phyloP scores from a whole-genome alignment of 2,329 filamentous ascomycete genomes.

The Neopestalotiopsis sp. region DNA sequence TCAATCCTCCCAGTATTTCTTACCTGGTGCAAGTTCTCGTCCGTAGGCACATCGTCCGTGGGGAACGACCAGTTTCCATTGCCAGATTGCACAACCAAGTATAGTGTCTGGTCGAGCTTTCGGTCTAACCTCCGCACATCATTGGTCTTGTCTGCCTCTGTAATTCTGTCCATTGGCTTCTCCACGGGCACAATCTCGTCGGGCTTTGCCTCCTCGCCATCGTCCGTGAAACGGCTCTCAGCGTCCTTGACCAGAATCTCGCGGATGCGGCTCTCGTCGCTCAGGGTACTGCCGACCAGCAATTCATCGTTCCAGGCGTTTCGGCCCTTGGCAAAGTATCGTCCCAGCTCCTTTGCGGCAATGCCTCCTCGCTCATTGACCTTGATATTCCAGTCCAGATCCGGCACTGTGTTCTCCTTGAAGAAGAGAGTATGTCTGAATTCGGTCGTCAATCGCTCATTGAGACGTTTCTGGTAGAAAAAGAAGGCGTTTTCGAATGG shows the following conservation, averaged over 20 bases:
- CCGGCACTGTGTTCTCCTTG: conserved; percentile 84
- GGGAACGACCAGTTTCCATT: conserved; percentile 84
- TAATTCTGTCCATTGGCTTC: conserved; percentile 70
- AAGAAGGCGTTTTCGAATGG: conserved; percentile 92
- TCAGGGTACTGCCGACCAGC: conserved; percentile 72
- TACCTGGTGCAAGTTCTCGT: conserved; percentile 85
- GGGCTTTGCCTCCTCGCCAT: conserved; percentile 62
- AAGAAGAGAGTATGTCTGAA: conserved; percentile 95
- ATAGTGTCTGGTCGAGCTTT: conserved; percentile 80
- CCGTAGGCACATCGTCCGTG: conserved; percentile 67
- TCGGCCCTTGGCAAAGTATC: conserved; percentile 73
- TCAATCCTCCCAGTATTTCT: conserved; percentile 37
- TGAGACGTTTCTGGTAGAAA: conserved; percentile 96
- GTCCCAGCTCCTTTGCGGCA: conserved; percentile 82
- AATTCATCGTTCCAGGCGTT: conserved; percentile 92
- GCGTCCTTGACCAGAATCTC: conserved; percentile 78
- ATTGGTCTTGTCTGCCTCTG: conserved; percentile 77
- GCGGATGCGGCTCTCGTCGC: conserved; percentile 66
- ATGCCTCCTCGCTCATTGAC: conserved; percentile 74
- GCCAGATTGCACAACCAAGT: conserved; percentile 79
- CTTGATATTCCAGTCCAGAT: conserved; percentile 90
- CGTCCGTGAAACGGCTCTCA: conserved; percentile 64
- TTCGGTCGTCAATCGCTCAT: conserved; percentile 86
- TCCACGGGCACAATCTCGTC: conserved; percentile 71
- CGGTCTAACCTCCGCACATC: conserved; percentile 82